Evolutionary conservation across 495 filamentous ascomycete species (phyloP).

Genomic region (Lindgomyces ingoldianus): DNA sequence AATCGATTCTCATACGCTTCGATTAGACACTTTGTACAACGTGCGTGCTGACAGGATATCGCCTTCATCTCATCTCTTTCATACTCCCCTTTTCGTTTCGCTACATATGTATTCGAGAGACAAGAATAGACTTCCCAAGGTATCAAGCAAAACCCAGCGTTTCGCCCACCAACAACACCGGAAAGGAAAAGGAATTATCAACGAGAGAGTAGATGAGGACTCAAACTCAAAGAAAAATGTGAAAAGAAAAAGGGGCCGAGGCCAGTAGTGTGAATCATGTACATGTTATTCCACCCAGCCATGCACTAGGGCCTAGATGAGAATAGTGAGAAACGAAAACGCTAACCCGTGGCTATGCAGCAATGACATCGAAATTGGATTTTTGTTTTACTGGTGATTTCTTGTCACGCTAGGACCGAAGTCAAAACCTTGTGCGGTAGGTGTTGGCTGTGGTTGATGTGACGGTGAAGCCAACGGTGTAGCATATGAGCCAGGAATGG

Average conservation of each 20-base stretch:
- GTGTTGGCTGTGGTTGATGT: constrained; percentile 8
- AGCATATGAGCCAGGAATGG: constrained; percentile 65
- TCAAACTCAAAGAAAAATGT: background rate
- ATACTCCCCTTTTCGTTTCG: background rate
- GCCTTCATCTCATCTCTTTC: background rate
- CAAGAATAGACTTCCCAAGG: background rate
- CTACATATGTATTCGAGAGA: too few relatives aligned
- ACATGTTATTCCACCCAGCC: constrained; percentile 4
- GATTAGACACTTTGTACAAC: too few relatives aligned
- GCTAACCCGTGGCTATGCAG: constrained; percentile 11
- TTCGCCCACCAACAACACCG: constrained; percentile 4
- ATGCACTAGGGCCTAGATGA: background rate
- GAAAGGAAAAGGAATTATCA: constrained; percentile 4
- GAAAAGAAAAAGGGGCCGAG: background rate
- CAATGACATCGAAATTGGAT: background rate
- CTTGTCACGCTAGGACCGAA: constrained; percentile 32
- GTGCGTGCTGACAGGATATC: too few relatives aligned
- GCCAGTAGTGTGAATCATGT: constrained; percentile 10
- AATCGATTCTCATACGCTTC: too few relatives aligned
- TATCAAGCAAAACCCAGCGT: constrained; percentile 3
- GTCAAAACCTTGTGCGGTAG: constrained; percentile 31
- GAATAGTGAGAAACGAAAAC: constrained; percentile 1
- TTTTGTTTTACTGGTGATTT: constrained; percentile 7
- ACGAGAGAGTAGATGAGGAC: background rate
- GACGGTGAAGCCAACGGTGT: constrained; percentile 29